phyloP scores from a whole-genome alignment of 2,329 filamentous ascomycete genomes.

The Pseudogymnoascus sp. region DNA sequence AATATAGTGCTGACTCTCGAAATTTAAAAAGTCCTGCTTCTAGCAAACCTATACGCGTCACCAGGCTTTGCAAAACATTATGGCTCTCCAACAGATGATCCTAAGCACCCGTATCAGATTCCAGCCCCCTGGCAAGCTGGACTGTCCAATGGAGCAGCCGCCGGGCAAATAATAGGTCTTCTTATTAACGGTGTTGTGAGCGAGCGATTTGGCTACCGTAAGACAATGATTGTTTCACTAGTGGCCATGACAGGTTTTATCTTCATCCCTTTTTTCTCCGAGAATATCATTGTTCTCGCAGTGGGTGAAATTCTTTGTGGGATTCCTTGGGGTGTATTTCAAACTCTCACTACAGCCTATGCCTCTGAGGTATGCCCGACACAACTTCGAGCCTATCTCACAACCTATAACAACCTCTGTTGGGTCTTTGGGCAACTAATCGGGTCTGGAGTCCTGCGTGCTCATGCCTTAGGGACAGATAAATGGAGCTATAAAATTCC shows the following conservation, averaged over 20 bases:
- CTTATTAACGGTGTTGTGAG: conserved; percentile 36
- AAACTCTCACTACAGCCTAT: conserved; percentile 20
- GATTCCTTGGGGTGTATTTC: conserved; percentile 42
- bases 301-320: conserved; percentile 39
- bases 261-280: conserved; percentile 40
- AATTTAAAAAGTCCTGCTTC: not conserved
- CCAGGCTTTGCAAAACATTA: conserved; percentile 14
- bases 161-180: conserved; percentile 36
- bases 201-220: conserved; percentile 40
- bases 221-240: conserved; percentile 32
- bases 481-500: conserved; percentile 41
- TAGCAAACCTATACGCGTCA: not conserved
- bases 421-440: conserved; percentile 44
- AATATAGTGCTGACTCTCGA: not conserved
- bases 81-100: conserved; percentile 20
- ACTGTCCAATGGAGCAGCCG: conserved; percentile 31
- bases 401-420: conserved; percentile 45
- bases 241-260: conserved; percentile 21
- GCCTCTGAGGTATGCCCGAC: conserved; percentile 43
- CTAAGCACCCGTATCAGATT: conserved; percentile 28
- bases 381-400: conserved; percentile 42
- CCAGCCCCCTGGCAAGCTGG: conserved; percentile 36
- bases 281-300: conserved; percentile 35
- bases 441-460: conserved; percentile 38
- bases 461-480: conserved; percentile 33